These are phyloP conservation scores for Arthrobotrys iridis DNA, from an alignment of 2,329 filamentous ascomycete genomes.

Conservation along the genomic window DNA sequence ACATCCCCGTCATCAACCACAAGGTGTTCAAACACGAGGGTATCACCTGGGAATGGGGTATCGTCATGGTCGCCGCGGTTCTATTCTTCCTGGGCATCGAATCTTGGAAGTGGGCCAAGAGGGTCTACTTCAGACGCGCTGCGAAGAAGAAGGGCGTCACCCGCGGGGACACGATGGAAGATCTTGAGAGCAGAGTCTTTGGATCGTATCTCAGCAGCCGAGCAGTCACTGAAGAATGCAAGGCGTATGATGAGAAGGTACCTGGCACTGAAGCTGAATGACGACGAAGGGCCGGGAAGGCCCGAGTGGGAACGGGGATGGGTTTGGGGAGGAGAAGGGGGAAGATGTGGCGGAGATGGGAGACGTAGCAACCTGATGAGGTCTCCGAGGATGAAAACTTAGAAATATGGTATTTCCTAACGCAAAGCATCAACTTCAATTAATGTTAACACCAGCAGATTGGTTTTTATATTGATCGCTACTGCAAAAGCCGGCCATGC, in stretches of 20 bases:
- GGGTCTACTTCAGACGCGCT: constrained; percentile 59
- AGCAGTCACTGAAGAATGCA: constrained; percentile 36
- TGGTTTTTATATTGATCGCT: neutral
- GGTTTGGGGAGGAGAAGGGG: neutral
- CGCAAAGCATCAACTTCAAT: no score
- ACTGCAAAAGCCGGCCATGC: neutral
- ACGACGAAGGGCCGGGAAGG: constrained; percentile 47
- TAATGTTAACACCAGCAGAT: no score
- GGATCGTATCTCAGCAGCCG: constrained; percentile 30
- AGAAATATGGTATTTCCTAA: no score
- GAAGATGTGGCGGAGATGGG: neutral
- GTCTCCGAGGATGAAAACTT: no score
- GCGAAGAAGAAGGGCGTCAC: constrained; percentile 6
- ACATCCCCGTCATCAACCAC: constrained; percentile 74
- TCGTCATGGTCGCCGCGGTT: constrained; percentile 70
- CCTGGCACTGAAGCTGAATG: constrained; percentile 15
- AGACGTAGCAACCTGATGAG: no score
- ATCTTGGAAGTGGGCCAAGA: constrained; percentile 75
- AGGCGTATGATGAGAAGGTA: constrained; percentile 27
- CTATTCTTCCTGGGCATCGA: constrained; percentile 74
- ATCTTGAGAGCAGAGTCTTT: constrained; percentile 38
- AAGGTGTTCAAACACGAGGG: constrained; percentile 75
- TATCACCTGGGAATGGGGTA: constrained; percentile 77
- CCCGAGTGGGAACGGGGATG: constrained; percentile 30
- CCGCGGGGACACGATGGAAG: constrained; percentile 5